Conservation (phyloP, 2,329 filamentous ascomycete species). For the Ceratocystis diversiconidia region DNA sequence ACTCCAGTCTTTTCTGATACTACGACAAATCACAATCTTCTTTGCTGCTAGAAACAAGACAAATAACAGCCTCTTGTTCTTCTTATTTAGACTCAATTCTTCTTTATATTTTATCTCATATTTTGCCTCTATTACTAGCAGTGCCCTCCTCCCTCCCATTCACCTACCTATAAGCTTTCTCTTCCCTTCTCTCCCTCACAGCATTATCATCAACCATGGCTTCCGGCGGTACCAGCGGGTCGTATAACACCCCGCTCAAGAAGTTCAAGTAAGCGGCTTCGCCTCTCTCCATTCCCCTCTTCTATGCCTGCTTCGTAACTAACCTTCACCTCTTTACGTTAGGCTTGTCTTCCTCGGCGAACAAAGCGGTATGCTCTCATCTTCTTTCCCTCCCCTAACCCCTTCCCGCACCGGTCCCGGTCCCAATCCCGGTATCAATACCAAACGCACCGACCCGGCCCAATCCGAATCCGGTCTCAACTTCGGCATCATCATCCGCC, state of each 20-base stretch:
- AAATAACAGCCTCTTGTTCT: no score
- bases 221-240: slow-evolving; percentile 55
- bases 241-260: slow-evolving; percentile 98
- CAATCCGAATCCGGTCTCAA: no score
- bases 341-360: slow-evolving; percentile 96
- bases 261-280: slow-evolving; percentile 75
- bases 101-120: no score
- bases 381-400: neutral
- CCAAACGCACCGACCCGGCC: neutral
- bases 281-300: neutral
- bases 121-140: no score
- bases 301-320: slow-evolving; percentile 3
- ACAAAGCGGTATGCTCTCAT: slow-evolving; percentile 67
- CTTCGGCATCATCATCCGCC: neutral
- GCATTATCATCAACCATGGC: slow-evolving; percentile 49
- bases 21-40: no score
- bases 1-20: no score
- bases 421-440: no score
- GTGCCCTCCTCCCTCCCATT: neutral
- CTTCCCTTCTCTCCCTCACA: neutral
- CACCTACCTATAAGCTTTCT: neutral
- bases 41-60: no score
- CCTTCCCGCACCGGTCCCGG: neutral
- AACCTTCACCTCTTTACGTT: slow-evolving; percentile 14
- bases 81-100: no score